These are phyloP conservation scores for Kazachstania taianensis DNA, from an alignment of 805 yeast genomes.

Conservation along the genomic window DNA sequence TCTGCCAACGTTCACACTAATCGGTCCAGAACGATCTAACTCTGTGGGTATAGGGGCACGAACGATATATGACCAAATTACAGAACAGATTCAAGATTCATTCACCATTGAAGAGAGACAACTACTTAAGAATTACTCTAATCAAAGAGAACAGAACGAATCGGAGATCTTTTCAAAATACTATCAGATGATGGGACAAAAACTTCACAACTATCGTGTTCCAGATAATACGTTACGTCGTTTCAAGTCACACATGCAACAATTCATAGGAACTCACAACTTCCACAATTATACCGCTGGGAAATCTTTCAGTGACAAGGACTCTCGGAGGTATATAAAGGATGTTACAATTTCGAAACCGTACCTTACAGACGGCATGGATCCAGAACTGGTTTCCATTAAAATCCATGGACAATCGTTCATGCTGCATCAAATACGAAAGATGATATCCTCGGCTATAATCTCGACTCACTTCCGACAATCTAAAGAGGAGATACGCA, in stretches of 20 bases:
- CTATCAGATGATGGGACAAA: neutral
- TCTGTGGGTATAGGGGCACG: neutral
- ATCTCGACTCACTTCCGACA: conserved; percentile 67
- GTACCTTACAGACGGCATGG: conserved; percentile 34
- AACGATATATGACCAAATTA: neutral
- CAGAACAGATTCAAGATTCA: neutral
- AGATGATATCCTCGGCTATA: conserved; percentile 86
- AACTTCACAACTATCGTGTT: neutral
- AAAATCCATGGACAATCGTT: conserved; percentile 92
- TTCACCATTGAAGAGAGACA: neutral
- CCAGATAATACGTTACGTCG: neutral
- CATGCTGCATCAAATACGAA: conserved; percentile 90
- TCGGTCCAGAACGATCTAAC: neutral
- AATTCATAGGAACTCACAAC: conserved; percentile 84
- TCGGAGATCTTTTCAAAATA: neutral
- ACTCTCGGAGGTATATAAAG: conserved; percentile 68
- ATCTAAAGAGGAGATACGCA: conserved; percentile 53
- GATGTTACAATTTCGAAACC: conserved; percentile 67
- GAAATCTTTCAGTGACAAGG: conserved; percentile 52
- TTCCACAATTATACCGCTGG: conserved; percentile 74
- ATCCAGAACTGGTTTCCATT: conserved; percentile 65
- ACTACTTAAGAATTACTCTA: neutral
- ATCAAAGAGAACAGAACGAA: neutral
- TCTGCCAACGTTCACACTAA: conserved; percentile 70
- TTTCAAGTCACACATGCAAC: conserved; percentile 21